Conservation (phyloP, 768 basidiomycete species). For the Paxillus involutus region DNA sequence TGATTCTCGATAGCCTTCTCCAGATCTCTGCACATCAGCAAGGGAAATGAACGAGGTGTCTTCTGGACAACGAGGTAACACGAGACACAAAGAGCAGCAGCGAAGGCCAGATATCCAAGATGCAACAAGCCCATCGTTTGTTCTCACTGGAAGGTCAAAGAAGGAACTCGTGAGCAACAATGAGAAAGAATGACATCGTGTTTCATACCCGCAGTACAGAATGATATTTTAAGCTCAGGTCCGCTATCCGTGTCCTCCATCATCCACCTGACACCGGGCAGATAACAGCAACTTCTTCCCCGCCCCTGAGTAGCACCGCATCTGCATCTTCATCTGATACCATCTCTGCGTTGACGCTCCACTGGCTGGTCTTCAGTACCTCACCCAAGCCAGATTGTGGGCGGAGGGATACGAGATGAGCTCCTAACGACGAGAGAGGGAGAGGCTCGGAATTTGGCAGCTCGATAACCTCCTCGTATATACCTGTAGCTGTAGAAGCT, state of each 20-base stretch:
- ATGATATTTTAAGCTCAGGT: background rate
- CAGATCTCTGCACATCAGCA: conserved; percentile 17
- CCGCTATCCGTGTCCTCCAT: conserved; percentile 11
- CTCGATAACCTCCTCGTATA: conserved; percentile 50
- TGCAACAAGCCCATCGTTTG: background rate
- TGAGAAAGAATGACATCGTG: conserved; percentile 1
- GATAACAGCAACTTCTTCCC: conserved; percentile 79
- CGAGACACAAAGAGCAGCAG: conserved; percentile 3
- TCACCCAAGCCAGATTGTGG: conserved; percentile 48
- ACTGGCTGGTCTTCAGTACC: conserved; percentile 60
- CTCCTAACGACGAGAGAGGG: conserved; percentile 49
- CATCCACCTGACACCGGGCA: conserved; percentile 82
- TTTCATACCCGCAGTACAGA: background rate
- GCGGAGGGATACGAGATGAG: conserved; percentile 54
- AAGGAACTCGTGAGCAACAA: background rate
- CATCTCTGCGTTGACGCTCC: conserved; percentile 85
- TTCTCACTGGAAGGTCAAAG: background rate
- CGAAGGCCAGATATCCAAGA: background rate
- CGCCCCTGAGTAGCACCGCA: conserved; percentile 52
- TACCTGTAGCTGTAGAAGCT: conserved; percentile 69
- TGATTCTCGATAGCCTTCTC: background rate
- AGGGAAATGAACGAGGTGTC: background rate
- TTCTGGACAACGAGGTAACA: background rate
- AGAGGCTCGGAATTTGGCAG: conserved; percentile 48
- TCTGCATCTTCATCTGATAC: conserved; percentile 53